Percentiles rank a stretch among this genome's conserved stretches.
Evolutionary conservation across 257 asterid species (phyloP).

Genomic region (Fraxinus americana): DNA sequence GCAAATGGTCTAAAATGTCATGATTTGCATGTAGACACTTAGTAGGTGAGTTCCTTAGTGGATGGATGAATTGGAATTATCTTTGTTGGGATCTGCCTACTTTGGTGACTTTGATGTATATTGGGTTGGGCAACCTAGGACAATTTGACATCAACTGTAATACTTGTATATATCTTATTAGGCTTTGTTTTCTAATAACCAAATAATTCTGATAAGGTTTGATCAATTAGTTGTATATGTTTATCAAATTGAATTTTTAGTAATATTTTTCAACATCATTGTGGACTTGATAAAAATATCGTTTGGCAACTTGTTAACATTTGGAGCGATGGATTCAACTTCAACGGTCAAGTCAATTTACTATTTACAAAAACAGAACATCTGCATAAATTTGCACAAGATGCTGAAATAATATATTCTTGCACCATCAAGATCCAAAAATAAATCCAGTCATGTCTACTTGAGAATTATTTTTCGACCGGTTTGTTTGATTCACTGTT

Average conservation of each 20-base stretch:
- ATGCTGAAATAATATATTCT: not conserved
- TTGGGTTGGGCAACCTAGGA: constrained; percentile 30
- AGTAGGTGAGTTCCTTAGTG: constrained; percentile 27
- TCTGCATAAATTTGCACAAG: too few species aligned
- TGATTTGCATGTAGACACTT: constrained; percentile 65
- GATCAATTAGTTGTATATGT: not conserved
- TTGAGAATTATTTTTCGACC: not conserved
- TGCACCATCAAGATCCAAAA: not conserved
- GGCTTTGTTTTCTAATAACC: not conserved
- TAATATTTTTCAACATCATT: not conserved
- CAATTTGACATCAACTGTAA: not conserved
- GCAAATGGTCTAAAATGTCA: constrained; percentile 39
- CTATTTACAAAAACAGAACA: too few species aligned
- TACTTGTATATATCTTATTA: not conserved
- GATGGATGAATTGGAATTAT: constrained; percentile 27
- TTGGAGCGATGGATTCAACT: not conserved
- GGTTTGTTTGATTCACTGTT: not conserved
- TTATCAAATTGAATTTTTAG: not conserved
- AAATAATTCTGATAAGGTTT: not conserved
- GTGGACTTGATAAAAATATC: not conserved
- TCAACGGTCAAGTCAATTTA: not conserved
- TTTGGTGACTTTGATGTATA: constrained; percentile 10
- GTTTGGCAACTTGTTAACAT: too few species aligned
- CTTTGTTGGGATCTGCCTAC: constrained; percentile 19
- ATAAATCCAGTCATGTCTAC: not conserved